Percentiles rank a stretch among this genome's conserved stretches.
These are phyloP conservation scores for Aspergillus intermedius DNA, from an alignment of 2,329 filamentous ascomycete species.

Conservation along the genomic window DNA sequence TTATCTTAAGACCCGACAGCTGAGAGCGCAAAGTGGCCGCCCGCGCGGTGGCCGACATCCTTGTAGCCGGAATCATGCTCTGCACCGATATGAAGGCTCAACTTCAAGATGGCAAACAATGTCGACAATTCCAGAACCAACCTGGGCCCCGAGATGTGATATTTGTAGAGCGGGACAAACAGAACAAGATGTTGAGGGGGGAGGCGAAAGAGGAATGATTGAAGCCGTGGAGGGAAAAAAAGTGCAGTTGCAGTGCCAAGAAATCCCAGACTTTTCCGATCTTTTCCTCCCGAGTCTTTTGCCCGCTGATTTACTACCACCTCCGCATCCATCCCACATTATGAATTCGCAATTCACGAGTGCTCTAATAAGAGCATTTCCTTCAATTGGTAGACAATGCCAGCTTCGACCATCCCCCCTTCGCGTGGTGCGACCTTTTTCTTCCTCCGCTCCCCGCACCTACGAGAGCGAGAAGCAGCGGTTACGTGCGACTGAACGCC, in stretches of 20 bases:
- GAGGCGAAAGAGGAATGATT: constrained; percentile 19
- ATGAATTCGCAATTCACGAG: constrained; percentile 30
- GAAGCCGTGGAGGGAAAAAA: constrained; percentile 28
- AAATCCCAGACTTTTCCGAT: constrained; percentile 29
- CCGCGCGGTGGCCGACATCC: constrained; percentile 32
- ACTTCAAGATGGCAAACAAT: not conserved
- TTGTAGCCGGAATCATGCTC: constrained; percentile 37
- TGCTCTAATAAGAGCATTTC: constrained; percentile 25
- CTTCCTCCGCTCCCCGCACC: constrained; percentile 25
- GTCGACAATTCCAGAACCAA: constrained; percentile 1
- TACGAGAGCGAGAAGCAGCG: constrained; percentile 13
- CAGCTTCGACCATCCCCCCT: constrained; percentile 15
- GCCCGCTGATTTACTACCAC: not conserved
- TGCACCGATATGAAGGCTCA: constrained; percentile 4
- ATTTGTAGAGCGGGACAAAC: not conserved
- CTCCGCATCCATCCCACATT: constrained; percentile 6
- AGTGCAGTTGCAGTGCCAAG: constrained; percentile 28
- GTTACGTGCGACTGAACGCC: constrained; percentile 20
- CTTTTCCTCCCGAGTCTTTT: constrained; percentile 10
- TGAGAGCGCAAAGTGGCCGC: constrained; percentile 32
- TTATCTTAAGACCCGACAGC: constrained; percentile 24
- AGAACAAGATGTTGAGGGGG: constrained; percentile 11
- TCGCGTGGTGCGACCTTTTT: constrained; percentile 26
- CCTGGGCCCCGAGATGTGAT: constrained; percentile 12
- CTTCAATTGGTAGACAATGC: constrained; percentile 25